These are phyloP conservation scores for Colletotrichum salicis DNA, from an alignment of 2,329 filamentous ascomycete species.

Conservation along the genomic window DNA sequence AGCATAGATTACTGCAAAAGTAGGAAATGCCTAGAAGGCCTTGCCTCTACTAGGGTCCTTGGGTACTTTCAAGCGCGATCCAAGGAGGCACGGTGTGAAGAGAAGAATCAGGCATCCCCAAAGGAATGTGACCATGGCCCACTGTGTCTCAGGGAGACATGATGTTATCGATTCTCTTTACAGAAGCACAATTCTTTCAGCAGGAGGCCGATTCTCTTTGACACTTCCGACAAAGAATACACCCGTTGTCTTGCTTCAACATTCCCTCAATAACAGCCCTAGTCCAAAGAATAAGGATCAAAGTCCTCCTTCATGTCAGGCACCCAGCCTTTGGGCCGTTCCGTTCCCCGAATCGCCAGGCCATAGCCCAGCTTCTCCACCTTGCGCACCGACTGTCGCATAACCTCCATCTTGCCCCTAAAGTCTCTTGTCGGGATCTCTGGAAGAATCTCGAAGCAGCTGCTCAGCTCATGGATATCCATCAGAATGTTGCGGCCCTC, in stretches of 20 bases:
- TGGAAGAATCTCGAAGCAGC: constrained; percentile 78
- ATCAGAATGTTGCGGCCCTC: constrained; percentile 71
- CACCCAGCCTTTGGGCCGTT: constrained; percentile 91
- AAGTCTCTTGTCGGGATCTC: constrained; percentile 68
- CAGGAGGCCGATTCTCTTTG: not conserved
- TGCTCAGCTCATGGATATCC: constrained; percentile 83
- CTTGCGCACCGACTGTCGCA: constrained; percentile 90
- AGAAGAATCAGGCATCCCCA: not conserved
- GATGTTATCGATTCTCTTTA: not conserved
- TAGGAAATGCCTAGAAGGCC: not conserved
- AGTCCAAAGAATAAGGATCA: constrained; percentile 24
- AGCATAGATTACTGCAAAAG: not conserved
- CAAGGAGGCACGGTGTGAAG: not conserved
- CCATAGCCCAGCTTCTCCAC: constrained; percentile 93
- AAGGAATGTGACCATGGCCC: not conserved
- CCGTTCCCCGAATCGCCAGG: constrained; percentile 84
- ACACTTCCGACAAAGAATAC: not conserved
- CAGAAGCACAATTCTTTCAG: not conserved
- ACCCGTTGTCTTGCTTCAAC: not conserved
- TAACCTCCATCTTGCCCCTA: constrained; percentile 84
- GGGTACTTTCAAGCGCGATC: not conserved
- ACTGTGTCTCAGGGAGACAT: not conserved
- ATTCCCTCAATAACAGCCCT: not conserved
- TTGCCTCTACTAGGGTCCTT: not conserved
- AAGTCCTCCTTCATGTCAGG: constrained; percentile 70